phyloP scores from a whole-genome alignment of 441 rosid species.

The Aquilaria agallochum region DNA sequence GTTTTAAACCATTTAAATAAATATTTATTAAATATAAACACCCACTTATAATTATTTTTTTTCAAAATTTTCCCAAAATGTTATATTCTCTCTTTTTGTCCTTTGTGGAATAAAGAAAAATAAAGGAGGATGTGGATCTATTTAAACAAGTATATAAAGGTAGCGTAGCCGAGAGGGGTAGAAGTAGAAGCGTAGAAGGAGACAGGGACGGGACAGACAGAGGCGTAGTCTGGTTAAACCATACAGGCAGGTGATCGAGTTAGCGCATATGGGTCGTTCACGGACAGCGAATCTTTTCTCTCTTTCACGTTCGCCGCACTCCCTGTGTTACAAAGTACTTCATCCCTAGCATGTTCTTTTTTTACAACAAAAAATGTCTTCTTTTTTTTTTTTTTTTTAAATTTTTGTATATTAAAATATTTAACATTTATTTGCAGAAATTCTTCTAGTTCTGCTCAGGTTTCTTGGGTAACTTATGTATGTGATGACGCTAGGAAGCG shows the following conservation, averaged over 20 bases:
- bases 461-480: too few species aligned
- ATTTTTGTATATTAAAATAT: background rate
- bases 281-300: conserved; percentile 34
- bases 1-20: too few species aligned
- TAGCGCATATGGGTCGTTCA: conserved; percentile 14
- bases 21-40: too few species aligned
- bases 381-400: background rate
- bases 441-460: too few species aligned
- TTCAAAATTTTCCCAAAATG: too few species aligned
- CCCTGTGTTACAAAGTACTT: background rate
- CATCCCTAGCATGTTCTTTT: background rate
- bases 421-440: too few species aligned
- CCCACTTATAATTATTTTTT: too few species aligned
- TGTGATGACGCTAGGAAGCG: too few species aligned
- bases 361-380: background rate
- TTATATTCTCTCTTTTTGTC: too few species aligned
- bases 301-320: conserved; percentile 19
- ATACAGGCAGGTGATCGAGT: background rate
- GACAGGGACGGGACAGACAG: too few species aligned
- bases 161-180: background rate
- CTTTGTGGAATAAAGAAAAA: too few species aligned
- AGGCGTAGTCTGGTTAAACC: background rate
- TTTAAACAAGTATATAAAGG: conserved; percentile 5
- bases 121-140: background rate
- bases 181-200: background rate